A percentile compares a stretch with the other conserved stretches of the same genome.
These are phyloP conservation scores for Draba incana DNA, from an alignment of 345 rosid genomes.

Conservation along the genomic window DNA sequence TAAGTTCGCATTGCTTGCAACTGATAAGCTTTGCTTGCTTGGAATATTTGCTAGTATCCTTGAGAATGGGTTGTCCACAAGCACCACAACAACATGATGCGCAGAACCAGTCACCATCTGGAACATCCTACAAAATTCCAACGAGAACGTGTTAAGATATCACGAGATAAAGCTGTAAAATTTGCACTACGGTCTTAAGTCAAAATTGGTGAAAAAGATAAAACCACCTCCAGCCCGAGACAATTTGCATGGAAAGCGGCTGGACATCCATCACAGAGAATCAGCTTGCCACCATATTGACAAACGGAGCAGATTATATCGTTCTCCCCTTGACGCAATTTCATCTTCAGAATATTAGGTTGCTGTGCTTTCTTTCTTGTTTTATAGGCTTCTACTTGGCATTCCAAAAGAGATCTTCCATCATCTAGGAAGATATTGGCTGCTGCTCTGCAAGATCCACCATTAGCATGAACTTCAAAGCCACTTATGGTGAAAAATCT, in stretches of 20 bases:
- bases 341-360: conserved; percentile 39
- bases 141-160: conserved; percentile 24
- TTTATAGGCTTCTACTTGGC: conserved; percentile 50
- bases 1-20: conserved; percentile 70
- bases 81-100: conserved; percentile 75
- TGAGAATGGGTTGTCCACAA: conserved; percentile 49
- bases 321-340: conserved; percentile 48
- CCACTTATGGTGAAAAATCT: conserved; percentile 49
- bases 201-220: conserved; percentile 16
- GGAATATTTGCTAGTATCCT: conserved; percentile 36
- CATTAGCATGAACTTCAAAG: conserved; percentile 62
- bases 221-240: conserved; percentile 74
- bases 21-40: conserved; percentile 40
- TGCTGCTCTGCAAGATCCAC: conserved; percentile 50
- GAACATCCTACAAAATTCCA: conserved; percentile 56
- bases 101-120: conserved; percentile 90
- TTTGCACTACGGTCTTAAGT: conserved; percentile 5
- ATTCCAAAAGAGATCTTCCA: conserved; percentile 78
- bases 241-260: conserved; percentile 79
- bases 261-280: conserved; percentile 83
- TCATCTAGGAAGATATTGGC: conserved; percentile 65
- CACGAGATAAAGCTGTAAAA: conserved; percentile 11
- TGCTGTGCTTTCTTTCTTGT: conserved; percentile 34
- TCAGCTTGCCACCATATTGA: conserved; percentile 76
- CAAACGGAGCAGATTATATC: conserved; percentile 73